A percentile compares a stretch with the other conserved stretches of the same genome.
Evolutionary conservation across 208 protist genomes (phyloP).

Genomic region (Porcisia deanei): DNA sequence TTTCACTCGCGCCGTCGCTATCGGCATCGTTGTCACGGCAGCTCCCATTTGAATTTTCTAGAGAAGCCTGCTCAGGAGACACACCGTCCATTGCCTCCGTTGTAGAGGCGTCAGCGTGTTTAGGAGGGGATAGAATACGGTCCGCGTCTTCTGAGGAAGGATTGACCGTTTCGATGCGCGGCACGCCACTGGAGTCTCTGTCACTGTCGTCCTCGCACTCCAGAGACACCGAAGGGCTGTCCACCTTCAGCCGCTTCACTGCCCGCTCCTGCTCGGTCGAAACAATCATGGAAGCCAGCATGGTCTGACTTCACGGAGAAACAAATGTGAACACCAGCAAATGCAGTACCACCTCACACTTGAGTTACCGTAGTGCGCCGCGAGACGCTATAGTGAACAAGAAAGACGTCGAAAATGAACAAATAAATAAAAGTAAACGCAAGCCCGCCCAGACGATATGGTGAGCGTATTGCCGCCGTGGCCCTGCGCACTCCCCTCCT

Average conservation of each 20-base stretch:
- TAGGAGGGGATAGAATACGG: background rate
- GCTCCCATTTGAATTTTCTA: background rate
- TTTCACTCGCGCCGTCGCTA: background rate
- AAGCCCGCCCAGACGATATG: background rate
- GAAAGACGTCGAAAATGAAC: background rate
- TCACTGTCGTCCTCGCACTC: background rate
- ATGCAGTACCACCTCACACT: background rate
- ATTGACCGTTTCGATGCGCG: background rate
- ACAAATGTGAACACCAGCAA: background rate
- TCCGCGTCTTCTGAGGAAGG: background rate
- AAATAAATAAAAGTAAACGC: background rate
- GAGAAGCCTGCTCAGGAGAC: background rate
- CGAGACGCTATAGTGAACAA: background rate
- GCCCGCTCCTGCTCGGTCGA: slow-evolving; percentile 13
- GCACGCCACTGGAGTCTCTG: background rate
- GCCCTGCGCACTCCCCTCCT: too few species aligned
- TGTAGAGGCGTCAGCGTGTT: background rate
- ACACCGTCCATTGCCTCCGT: background rate
- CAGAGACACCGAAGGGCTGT: slow-evolving; percentile 21
- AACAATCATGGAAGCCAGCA: slow-evolving; percentile 9
- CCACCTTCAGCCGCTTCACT: slow-evolving; percentile 26
- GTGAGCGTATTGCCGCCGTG: background rate
- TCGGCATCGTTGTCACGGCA: slow-evolving; percentile 1
- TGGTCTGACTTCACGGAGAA: background rate
- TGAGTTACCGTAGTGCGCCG: background rate